A percentile compares a stretch with the other conserved stretches of the same genome.
Evolutionary conservation across 2,329 filamentous ascomycete genomes (phyloP).

Genomic region (Cladosporium sphaerospermum): DNA sequence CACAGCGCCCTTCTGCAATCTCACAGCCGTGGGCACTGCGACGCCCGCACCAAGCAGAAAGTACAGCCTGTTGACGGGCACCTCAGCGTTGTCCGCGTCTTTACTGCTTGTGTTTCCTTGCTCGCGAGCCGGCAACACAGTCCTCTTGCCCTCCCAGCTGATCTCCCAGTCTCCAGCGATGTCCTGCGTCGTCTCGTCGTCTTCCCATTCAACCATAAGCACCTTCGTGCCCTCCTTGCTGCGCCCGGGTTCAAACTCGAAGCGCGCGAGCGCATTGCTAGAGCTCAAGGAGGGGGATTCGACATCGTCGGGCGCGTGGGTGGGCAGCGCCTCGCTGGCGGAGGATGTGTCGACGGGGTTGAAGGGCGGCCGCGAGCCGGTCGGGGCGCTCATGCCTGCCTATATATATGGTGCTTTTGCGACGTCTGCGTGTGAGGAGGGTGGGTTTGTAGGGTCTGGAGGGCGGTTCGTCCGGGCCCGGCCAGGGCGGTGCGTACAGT

Average conservation of each 20-base stretch:
- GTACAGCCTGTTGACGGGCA: constrained; percentile 61
- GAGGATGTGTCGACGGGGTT: constrained; percentile 38
- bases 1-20: constrained; percentile 45
- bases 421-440: too few relatives aligned
- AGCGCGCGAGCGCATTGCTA: constrained; percentile 65
- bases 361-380: constrained; percentile 22
- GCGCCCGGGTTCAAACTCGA: constrained; percentile 74
- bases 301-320: constrained; percentile 11
- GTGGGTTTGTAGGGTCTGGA: too few relatives aligned
- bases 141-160: constrained; percentile 72
- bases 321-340: constrained; percentile 5
- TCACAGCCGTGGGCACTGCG: constrained; percentile 65
- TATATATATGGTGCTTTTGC: background rate
- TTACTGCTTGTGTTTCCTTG: constrained; percentile 26
- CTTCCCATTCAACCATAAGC: constrained; percentile 87
- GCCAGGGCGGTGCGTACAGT: too few relatives aligned
- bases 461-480: too few relatives aligned
- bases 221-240: constrained; percentile 78
- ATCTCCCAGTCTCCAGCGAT: constrained; percentile 63
- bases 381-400: constrained; percentile 16
- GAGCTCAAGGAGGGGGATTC: constrained; percentile 43
- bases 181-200: constrained; percentile 46
- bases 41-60: constrained; percentile 71
- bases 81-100: constrained; percentile 28
- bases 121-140: constrained; percentile 61